These are phyloP conservation scores for Postia placenta DNA, from an alignment of 768 basidiomycete species.

Conservation along the genomic window DNA sequence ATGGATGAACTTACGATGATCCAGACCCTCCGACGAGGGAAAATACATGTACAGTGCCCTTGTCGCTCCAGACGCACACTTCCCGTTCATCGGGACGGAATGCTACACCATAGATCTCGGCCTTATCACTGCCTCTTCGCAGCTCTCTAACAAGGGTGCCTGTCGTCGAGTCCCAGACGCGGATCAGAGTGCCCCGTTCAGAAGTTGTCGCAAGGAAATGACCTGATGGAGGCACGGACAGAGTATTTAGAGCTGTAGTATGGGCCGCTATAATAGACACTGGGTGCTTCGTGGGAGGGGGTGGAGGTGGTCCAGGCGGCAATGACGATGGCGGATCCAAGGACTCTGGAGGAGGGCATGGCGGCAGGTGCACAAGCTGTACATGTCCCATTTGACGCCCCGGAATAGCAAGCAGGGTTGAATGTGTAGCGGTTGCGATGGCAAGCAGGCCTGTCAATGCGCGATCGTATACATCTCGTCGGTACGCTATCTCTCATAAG, in stretches of 20 bases:
- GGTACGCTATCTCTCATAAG: too few relatives aligned
- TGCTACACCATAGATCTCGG: conserved; percentile 85
- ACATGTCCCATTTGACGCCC: conserved; percentile 86
- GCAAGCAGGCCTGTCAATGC: conserved; percentile 63
- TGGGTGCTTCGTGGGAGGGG: conserved; percentile 54
- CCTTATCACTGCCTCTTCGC: conserved; percentile 82
- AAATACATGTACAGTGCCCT: conserved; percentile 91
- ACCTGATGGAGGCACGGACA: conserved; percentile 75
- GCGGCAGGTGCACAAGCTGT: conserved; percentile 80
- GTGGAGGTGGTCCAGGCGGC: conserved; percentile 46
- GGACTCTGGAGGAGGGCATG: conserved; percentile 57
- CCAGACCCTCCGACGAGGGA: conserved; percentile 58
- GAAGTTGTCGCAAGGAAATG: conserved; percentile 81
- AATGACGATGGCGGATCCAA: conserved; percentile 49
- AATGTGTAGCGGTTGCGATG: conserved; percentile 68
- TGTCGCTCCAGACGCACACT: conserved; percentile 91
- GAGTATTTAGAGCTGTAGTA: conserved; percentile 67
- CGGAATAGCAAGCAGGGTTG: conserved; percentile 81
- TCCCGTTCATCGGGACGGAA: conserved; percentile 85
- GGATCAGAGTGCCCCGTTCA: conserved; percentile 74
- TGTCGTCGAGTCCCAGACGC: conserved; percentile 75
- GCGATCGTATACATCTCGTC: not conserved
- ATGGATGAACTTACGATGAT: conserved; percentile 46
- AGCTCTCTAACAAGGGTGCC: conserved; percentile 77
- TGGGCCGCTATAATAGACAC: conserved; percentile 84